Evolutionary conservation across 192 early-diverging fungal species (phyloP).

Genomic region (Dissophora globulifera): DNA sequence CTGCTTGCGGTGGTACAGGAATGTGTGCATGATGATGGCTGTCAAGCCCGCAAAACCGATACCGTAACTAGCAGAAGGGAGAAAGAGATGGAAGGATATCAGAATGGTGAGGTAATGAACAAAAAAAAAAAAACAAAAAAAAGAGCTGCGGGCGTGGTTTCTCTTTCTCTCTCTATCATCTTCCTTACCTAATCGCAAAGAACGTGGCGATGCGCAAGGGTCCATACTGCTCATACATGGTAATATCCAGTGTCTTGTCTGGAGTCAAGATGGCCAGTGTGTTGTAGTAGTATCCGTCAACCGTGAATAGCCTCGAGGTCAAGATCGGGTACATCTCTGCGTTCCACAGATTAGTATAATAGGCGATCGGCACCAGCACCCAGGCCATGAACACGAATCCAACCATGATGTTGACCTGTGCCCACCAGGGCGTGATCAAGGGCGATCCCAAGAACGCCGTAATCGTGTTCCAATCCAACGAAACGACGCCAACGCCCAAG

Average conservation of each 20-base stretch:
- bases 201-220: constrained; percentile 61
- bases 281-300: constrained; percentile 51
- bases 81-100: not conserved
- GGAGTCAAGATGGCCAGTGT: constrained; percentile 51
- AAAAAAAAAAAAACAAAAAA: not conserved
- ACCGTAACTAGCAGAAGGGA: constrained; percentile 51
- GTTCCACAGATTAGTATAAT: constrained; percentile 72
- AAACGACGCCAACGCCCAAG: constrained; percentile 74
- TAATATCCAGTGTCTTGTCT: constrained; percentile 47
- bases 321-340: constrained; percentile 55
- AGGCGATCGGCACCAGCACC: constrained; percentile 74
- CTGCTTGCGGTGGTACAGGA: constrained; percentile 69
- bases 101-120: not conserved
- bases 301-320: constrained; percentile 53
- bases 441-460: constrained; percentile 56
- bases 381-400: constrained; percentile 75
- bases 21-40: constrained; percentile 68
- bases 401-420: constrained; percentile 71
- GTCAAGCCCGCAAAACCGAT: constrained; percentile 67
- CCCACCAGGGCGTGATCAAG: constrained; percentile 58
- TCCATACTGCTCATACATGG: constrained; percentile 53
- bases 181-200: constrained; percentile 57
- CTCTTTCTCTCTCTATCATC: too few relatives aligned
- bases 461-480: constrained; percentile 76
- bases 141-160: too few relatives aligned